Evolutionary conservation across 495 filamentous ascomycete genomes (phyloP), one percentile per base, ranked within the genome.

Genomic region (Tuber indicum): DNA sequence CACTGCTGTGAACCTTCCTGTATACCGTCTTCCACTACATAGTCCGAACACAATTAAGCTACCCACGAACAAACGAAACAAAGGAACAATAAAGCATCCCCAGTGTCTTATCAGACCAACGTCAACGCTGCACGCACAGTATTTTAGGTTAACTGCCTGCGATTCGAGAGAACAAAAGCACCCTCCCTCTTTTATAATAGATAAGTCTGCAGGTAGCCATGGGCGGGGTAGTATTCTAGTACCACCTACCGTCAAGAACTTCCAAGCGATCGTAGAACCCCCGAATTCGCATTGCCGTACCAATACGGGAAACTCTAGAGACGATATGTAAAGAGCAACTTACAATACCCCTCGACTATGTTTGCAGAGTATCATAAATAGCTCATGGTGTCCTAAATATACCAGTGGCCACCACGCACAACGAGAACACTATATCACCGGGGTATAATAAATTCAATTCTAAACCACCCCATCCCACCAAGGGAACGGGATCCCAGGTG

Each of bases 391-490:
- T 32, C n/a, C 3, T 26, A 16, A n/a, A 3, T 58, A 16, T 36
- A 5, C 26, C 14, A 66, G 14, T 32, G 10, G n/a, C 9, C 52
- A 62, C 52, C 12, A 62, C 52, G 10, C 8, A 6, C 23, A 32
- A 32, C 52, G 26, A 66, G 26, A 36, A 36, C 26, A 36, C n/a
- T 32, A 19, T 66, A 66, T 66, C n/a, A 36, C 17, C 26, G 16
- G 36, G 58, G 58, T 66, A 36, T 66, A n/a, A 66, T 66, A 66
- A 36, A 66, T 66, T 66, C n/a, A 66, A 36, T 66, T 66, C 58
- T 36, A 66, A 66, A 66, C 58, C 58, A 66, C 14, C 10, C 58
- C 26, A 66, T 66, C 58, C 14, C 26, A 36, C 26, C 26, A 36
- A 66, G 26, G 7, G 36, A 66, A 36, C 14, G 32, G 14, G 14